These are phyloP conservation scores for Chlorella sorokiniana DNA, from an alignment of 139 green algal species.

Conservation along the genomic window DNA sequence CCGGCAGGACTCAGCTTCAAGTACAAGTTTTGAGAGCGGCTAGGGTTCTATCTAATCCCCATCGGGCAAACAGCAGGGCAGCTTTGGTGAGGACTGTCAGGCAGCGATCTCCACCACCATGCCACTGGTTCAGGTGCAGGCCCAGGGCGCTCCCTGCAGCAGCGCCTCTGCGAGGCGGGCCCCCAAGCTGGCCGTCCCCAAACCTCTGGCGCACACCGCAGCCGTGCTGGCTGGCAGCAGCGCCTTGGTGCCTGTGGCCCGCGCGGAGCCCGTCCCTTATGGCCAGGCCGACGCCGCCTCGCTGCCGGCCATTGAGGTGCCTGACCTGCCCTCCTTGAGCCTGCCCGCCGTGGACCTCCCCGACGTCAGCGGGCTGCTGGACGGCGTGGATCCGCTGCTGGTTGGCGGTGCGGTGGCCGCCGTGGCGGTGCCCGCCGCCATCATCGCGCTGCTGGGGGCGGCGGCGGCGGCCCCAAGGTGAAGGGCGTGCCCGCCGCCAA, in stretches of 20 bases:
- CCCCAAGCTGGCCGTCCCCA: background rate
- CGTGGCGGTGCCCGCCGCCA: background rate
- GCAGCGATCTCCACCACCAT: too few relatives aligned
- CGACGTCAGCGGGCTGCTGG: slow-evolving; percentile 21
- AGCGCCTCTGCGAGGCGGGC: background rate
- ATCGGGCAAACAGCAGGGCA: too few relatives aligned
- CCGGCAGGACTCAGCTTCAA: too few relatives aligned
- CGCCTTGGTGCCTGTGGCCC: background rate
- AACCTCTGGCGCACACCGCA: background rate
- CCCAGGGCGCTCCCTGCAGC: too few relatives aligned
- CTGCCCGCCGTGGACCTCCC: slow-evolving; percentile 18
- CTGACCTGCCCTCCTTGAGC: slow-evolving; percentile 19
- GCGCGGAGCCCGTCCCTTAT: background rate
- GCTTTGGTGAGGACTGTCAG: too few relatives aligned
- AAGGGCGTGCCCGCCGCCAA: slow-evolving; percentile 34
- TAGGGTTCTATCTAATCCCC: too few relatives aligned
- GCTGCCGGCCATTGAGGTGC: background rate
- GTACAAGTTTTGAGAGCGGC: too few relatives aligned
- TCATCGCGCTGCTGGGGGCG: slow-evolving; percentile 22
- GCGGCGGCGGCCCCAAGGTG: slow-evolving; percentile 10
- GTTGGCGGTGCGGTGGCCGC: background rate
- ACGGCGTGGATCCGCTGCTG: slow-evolving; percentile 35
- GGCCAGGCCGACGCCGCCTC: background rate
- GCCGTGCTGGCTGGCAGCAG: background rate
- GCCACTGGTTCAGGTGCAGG: too few relatives aligned